Evolutionary conservation across 768 basidiomycete species (phyloP), one percentile per base, ranked within the genome.

Genomic region (Termitomyces sp.): DNA sequence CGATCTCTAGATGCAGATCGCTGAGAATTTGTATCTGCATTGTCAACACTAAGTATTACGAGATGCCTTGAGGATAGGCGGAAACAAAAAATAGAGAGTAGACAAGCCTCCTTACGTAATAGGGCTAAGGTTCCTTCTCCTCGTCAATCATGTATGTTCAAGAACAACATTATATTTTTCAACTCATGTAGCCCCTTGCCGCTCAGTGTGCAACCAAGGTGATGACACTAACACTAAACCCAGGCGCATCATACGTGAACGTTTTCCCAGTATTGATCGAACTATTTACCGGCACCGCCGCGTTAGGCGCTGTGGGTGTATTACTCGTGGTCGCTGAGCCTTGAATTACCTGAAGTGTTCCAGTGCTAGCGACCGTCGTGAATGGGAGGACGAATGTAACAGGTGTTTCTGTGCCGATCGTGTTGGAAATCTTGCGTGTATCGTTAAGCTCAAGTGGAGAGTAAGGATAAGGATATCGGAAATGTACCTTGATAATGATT

Each of bases 321-420:
- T 87, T 87, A 67, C 80, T 85, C 3, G 79, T 72, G 20, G 71
- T 80, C 28, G 67, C 70, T 1, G 72, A 60, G 9, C 85, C 85
- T 3, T 76, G 76, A 30, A 87, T 67, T n/a, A 83, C 69, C 60
- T 80, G 78, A 6, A 74, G 70, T 10, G 73, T 75, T 3, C 83
- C 85, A 0, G 68, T 67, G 0, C 62, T 61, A 1, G 74, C 71
- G 2, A 87, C 80, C 10, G 67, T 73, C 7, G 64, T 48, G 72
- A 85, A 87, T 0, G 84, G 84, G 14, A 88, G 67, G 18, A 73
- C 62, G 65, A 87, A 86, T 9, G 76, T 77, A 36, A 88, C 30
- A 8, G 72, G 64, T 0, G 76, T 72, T 0, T 76, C 63, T 3
- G 73, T 65, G 0, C 62, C 67, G 20, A 70, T 77, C 0, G 80